Percentiles rank a stretch among this genome's conserved stretches.
Conservation (phyloP, 352 stramenopile species). For the Aphanomyces astaci region DNA sequence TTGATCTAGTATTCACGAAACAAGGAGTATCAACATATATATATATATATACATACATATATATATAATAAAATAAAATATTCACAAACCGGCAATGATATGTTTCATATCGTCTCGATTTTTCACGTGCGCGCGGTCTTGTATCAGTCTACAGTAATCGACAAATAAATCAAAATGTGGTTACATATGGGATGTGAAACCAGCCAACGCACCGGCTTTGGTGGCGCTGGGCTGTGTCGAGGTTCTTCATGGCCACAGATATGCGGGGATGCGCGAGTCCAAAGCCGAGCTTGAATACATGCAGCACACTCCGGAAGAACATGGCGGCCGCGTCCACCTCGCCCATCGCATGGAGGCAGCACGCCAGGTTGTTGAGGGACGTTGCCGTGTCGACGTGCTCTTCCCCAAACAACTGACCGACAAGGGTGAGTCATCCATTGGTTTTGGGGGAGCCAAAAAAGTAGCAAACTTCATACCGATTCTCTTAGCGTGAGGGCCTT, state of each 20-base stretch:
- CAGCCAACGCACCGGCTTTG: background rate
- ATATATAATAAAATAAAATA: too few relatives aligned
- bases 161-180: background rate
- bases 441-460: too few relatives aligned
- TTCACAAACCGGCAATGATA: slow-evolving; percentile 2
- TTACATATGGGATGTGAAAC: background rate
- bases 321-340: slow-evolving; percentile 36
- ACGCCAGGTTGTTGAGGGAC: slow-evolving; percentile 66
- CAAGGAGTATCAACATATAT: too few relatives aligned
- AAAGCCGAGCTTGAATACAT: slow-evolving; percentile 2
- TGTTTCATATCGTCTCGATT: slow-evolving; percentile 16
- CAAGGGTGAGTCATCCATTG: background rate
- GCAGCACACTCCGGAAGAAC: background rate
- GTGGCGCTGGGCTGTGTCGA: slow-evolving; percentile 12
- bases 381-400: slow-evolving; percentile 54
- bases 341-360: slow-evolving; percentile 37
- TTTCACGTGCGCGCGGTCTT: background rate
- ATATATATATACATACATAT: too few relatives aligned
- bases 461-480: too few relatives aligned
- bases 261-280: background rate
- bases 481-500: slow-evolving; percentile 40
- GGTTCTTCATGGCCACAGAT: slow-evolving; percentile 6
- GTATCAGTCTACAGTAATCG: background rate
- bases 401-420: slow-evolving; percentile 22
- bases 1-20: too few relatives aligned